Conservation (phyloP, 2,329 filamentous ascomycete genomes). For the Dichotomopilus funicola region DNA sequence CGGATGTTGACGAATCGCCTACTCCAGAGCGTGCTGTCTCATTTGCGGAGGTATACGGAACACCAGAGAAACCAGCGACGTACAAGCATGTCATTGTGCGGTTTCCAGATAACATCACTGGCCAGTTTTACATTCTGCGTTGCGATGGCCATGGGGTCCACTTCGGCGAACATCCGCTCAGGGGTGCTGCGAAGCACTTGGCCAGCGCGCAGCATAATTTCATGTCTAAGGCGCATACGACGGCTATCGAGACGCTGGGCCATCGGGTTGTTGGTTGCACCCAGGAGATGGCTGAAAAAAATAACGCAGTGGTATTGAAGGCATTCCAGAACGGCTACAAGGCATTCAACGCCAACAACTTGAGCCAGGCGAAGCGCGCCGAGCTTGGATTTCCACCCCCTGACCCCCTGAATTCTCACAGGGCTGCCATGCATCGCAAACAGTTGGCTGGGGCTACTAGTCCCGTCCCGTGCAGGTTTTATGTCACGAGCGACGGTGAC, state of each 20-base stretch:
- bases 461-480: constrained; percentile 30
- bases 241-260: constrained; percentile 30
- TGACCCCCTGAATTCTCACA: constrained; percentile 6
- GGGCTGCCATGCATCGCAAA: constrained; percentile 3
- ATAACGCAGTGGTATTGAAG: constrained; percentile 30
- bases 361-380: constrained; percentile 17
- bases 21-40: constrained; percentile 21
- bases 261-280: constrained; percentile 31
- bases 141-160: constrained; percentile 35
- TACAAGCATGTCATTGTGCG: constrained; percentile 31
- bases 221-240: constrained; percentile 25
- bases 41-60: constrained; percentile 31
- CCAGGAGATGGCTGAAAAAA: constrained; percentile 23
- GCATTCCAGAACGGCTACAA: constrained; percentile 30
- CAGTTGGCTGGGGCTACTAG: constrained; percentile 18
- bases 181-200: constrained; percentile 36
- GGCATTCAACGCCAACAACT: constrained; percentile 24
- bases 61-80: constrained; percentile 22
- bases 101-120: constrained; percentile 22
- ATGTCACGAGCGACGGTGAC: constrained; percentile 29
- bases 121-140: constrained; percentile 33
- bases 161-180: constrained; percentile 31
- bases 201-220: constrained; percentile 27
- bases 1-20: neutral
- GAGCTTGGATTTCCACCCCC: constrained; percentile 12